Evolutionary conservation across 1,139 yeast species (phyloP), one percentile per base, ranked within the genome.

Genomic region (Tardiomyces digboiensis): DNA sequence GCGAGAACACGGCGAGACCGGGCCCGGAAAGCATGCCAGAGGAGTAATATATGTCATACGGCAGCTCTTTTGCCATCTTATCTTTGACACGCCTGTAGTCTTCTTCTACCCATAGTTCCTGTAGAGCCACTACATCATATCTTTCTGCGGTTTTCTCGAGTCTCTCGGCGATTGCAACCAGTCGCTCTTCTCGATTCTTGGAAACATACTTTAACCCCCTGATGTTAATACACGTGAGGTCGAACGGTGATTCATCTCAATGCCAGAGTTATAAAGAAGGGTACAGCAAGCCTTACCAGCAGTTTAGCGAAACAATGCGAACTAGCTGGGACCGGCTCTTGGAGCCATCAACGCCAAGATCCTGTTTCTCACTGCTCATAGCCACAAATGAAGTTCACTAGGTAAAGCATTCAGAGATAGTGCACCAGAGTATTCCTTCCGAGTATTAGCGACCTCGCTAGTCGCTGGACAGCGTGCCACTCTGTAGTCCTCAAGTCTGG

Each of bases 191-290:
- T 36, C 98, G 70, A 49, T 67, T 67, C 54, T 81, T 82, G 18
- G 97, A 81, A 3, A 91, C 83, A 57, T 67, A 82, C 56, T 87
- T 88, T 49, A 91, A 68, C 1, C 98, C 99, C 97, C 97, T 87
- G 1, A 86, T 87, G 0, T 85, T 78, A 58, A 82, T 83, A 37
- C n/a, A n/a, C n/a, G n/a, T n/a, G n/a, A n/a, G n/a, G n/a, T n/a
- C n/a, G n/a, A n/a, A n/a, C n/a, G n/a, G n/a, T n/a, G n/a, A n/a
- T n/a, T n/a, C n/a, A n/a, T n/a, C n/a, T n/a, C n/a, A n/a, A n/a
- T n/a, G n/a, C n/a, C 13, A 23, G 13, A 23, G 3, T 5, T 7
- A 29, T 2, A 13, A 29, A 16, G n/a, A 12, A 7, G 22, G 7
- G 29, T 3, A 13, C 14, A 37, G 36, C 20, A 20, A 29, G 18